Evolutionary conservation across 2,329 filamentous ascomycete genomes (phyloP).

Genomic region (Colletotrichum simmondsii): DNA sequence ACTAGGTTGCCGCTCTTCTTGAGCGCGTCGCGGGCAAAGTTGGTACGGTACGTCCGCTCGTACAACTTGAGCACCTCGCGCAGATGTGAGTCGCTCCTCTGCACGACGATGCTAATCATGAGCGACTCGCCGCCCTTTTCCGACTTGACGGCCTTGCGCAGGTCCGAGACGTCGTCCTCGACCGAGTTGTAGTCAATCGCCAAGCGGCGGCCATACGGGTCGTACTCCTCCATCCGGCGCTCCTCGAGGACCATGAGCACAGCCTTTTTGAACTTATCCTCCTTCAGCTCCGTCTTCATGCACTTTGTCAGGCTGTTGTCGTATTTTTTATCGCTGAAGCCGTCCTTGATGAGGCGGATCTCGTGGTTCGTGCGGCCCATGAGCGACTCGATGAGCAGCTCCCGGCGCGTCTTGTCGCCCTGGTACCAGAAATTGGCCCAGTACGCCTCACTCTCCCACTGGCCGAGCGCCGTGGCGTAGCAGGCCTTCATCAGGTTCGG

Average conservation of each 20-base stretch:
- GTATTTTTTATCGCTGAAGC: constrained; percentile 94
- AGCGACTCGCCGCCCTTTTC: constrained; percentile 86
- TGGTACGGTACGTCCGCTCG: constrained; percentile 76
- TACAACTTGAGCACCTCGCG: constrained; percentile 83
- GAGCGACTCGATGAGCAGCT: constrained; percentile 91
- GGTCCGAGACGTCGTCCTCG: constrained; percentile 76
- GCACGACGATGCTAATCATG: constrained; percentile 87
- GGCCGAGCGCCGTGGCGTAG: constrained; percentile 88
- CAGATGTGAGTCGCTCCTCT: constrained; percentile 84
- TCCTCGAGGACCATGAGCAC: constrained; percentile 87
- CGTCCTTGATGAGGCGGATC: constrained; percentile 85
- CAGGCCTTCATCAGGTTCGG: constrained; percentile 88
- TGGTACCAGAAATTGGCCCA: constrained; percentile 99
- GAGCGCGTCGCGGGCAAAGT: constrained; percentile 90
- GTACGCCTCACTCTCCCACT: constrained; percentile 93
- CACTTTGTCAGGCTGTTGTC: constrained; percentile 82
- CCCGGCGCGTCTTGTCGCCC: constrained; percentile 82
- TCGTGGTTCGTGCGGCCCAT: constrained; percentile 93
- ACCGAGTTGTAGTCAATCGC: constrained; percentile 70
- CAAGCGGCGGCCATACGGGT: constrained; percentile 69
- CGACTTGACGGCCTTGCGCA: constrained; percentile 75
- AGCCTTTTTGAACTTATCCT: constrained; percentile 94
- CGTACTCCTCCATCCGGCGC: constrained; percentile 82
- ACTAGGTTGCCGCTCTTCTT: constrained; percentile 92
- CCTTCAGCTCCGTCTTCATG: constrained; percentile 92